Conservation (phyloP, 140 eudicot genomes). For the Erigeron philadelphicus region DNA sequence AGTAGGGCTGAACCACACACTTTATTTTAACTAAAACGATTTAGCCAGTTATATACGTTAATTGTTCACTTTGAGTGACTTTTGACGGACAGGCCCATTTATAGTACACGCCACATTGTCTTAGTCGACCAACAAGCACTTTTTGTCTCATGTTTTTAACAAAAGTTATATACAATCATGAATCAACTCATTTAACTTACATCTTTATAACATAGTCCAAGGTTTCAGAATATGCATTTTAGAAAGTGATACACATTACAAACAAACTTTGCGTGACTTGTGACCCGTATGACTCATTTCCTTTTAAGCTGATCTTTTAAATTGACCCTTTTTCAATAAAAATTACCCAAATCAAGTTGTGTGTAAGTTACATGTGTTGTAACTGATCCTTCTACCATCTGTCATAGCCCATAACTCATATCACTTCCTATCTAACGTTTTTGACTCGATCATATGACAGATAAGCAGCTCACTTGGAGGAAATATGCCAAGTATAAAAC, state of each 20-base stretch:
- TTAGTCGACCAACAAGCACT: too few species aligned
- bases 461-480: conserved; percentile 38
- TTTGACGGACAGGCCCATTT: too few species aligned
- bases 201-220: too few species aligned
- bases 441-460: conserved; percentile 28
- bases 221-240: not conserved
- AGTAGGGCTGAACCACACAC: not conserved
- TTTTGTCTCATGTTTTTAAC: too few species aligned
- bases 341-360: not conserved
- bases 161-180: too few species aligned
- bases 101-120: too few species aligned
- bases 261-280: not conserved
- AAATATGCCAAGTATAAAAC: conserved; percentile 67
- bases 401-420: not conserved
- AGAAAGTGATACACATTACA: not conserved
- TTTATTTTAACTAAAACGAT: not conserved
- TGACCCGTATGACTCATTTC: not conserved
- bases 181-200: too few species aligned
- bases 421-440: not conserved
- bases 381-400: not conserved
- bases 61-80: not conserved
- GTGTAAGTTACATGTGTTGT: not conserved
- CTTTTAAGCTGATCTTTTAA: not conserved
- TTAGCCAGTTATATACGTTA: not conserved
- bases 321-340: not conserved